Base-by-base conservation (phyloP, 768 basidiomycete species). In the Tephrocybe sp. region DNA sequence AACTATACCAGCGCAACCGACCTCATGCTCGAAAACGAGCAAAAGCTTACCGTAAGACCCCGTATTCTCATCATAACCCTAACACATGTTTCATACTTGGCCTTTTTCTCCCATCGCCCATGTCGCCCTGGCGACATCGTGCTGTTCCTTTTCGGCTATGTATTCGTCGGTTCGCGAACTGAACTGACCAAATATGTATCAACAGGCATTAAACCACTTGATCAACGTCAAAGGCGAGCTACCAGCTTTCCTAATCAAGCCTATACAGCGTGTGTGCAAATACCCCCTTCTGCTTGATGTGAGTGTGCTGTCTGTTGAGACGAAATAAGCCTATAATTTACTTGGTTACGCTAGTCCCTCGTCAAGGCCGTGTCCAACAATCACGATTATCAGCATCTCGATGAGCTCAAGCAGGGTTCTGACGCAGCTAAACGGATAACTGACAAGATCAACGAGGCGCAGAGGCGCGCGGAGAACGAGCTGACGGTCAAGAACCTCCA, bases 261-360 rank as follows among this genome's bases (percentile, higher is more conserved):
- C 97, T 6, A 89, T 99, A 43, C 97, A 99, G 68, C 85, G 97
- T 55, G 88, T 98, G 59, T 97, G 96, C 81, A 98, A 98, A 77
- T 98, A 98, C 68, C 95, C 95, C 20, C 77, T 99, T 12, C 80
- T 98, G 19, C 83, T 99, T 60, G 89, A 91, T 66, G 93, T 93
- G 63, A 64, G 86, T 74, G 45, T 54, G 53, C 34, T 51, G 36
- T 62, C 50, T 46, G 44, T 48, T 57, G 45, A 58, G 43, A 45
- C 35, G n/a, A 39, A 54, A 32, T 23, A 20, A 30, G 41, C 44
- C 14, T 22, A 43, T 54, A 48, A 48, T 20, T 47, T 46, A 20
- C 40, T 49, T 52, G 7, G 38, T 45, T 53, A 44, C 45, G 38
- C 26, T 58, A 92, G 90, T 85, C 84, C 35, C 72, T 92, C 47